Base-by-base conservation (phyloP, 495 filamentous ascomycete species). In the Bryoglossum gracile region DNA sequence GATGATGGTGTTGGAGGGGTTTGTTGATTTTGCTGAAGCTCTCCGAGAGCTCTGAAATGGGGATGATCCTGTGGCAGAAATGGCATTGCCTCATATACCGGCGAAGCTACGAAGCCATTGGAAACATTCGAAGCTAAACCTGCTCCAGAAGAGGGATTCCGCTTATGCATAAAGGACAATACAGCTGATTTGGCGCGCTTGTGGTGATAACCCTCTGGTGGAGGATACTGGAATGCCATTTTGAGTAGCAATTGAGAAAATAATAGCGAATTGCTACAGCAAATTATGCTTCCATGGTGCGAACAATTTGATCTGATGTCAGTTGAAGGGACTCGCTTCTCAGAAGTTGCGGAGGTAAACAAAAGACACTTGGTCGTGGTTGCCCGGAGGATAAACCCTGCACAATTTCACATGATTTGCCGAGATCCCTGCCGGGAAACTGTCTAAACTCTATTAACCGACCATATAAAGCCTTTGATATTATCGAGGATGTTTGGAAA, bases 141-240 rank as follows among this genome's bases (percentile, higher is more conserved):
- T 18, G 55, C 59, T 44, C 59, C 65, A 18, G 56, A 58, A 11
- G 71, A 70, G 16, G 75, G 65, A 4, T 56, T 72, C 41, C 75
- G 67, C 51, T 67, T 68, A 34, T 71, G 69, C 44, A 81, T 78
- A 56, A 82, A 70, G 11, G 76, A 75, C 40, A 83, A 60, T 22
- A 81, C 72, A 13, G 72, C 74, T 5, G 78, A 80, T 62, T 76
- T 81, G 54, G 71, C 68, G 24, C 65, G 62, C 49, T 45, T 50
- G 37, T 55, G 51, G 16, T 59, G 34, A 34, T 37, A 36, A 16
- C n/a, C 30, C 28, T 52, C 57, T n/a, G 41, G 40, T 32, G 32
- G 13, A 17, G 44, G 43, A 46, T 51, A 23, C 11, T 49, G 48
- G 3, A 46, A 52, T 19, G 46, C 50, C 57, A 60, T 60, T 21